Base-by-base conservation (phyloP, 2,329 filamentous ascomycete genomes). In the Neonectria magnoliae region DNA sequence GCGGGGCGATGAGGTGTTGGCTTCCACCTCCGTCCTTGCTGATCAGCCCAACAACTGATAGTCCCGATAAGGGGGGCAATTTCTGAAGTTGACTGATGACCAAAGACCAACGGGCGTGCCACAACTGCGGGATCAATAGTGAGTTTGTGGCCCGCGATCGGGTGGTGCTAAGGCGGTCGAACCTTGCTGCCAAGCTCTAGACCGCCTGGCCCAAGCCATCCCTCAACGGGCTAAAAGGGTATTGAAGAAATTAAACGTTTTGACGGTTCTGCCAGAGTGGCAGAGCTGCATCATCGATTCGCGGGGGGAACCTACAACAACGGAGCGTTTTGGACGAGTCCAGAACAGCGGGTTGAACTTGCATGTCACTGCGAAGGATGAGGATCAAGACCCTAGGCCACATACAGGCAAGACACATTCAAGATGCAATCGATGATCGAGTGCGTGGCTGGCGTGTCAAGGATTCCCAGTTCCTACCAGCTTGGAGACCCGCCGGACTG, bases 121-220 rank as follows among this genome's bases (percentile, higher is more conserved):
- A 62, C 57, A 67, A 38, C 62, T 68, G 51, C 52, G 64, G 42
- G 51, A 51, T 55, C 53, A 57, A 64, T 68, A 56, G 60, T 47
- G 42, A 53, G 48, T 60, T 64, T 57, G 64, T 63, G 54, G 68
- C 65, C 66, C 54, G 51, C 60, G 38, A 51, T 51, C 47, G 54
- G 54, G 53, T 41, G 25, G 22, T n/a, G 57, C 68, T 70, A 66
- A 60, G 53, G 66, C 57, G 60, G 68, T 55, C 27, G 20, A 45
- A 54, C 56, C 55, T 63, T 51, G 51, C 25, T 42, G 25, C 52
- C 54, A 52, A 53, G 62, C 41, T 66, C 44, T 54, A 55, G 68
- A 60, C 55, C 55, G 44, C 70, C 68, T 73, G 67, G 65, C 45
- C 63, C 47, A 64, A 72, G 71, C 67, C 65, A 60, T 31, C 56